phyloP scores from a whole-genome alignment of 2,329 filamentous ascomycete genomes.

The Fusarium metavorans region DNA sequence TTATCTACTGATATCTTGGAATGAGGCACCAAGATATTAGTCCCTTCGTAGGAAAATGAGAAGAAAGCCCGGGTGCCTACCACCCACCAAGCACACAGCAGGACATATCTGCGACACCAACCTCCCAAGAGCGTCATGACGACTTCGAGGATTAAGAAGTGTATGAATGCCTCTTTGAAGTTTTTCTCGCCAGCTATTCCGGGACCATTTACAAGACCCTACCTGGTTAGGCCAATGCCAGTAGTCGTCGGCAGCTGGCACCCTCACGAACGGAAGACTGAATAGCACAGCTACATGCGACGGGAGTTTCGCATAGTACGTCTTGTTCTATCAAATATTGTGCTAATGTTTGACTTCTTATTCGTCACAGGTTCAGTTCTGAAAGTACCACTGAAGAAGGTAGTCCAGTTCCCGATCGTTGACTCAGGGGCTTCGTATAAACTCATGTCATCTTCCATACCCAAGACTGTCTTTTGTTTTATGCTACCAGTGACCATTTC shows the following conservation, averaged over 20 bases:
- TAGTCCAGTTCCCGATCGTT: neutral
- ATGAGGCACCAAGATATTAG: neutral
- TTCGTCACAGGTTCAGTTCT: neutral
- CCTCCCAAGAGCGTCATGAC: neutral
- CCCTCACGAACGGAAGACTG: neutral
- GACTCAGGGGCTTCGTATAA: neutral
- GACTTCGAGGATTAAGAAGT: neutral
- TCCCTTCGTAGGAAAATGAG: neutral
- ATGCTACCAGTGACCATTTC: neutral
- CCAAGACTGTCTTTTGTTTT: neutral
- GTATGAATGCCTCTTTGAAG: rapidly evolving
- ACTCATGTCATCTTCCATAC: neutral
- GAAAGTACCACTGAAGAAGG: neutral
- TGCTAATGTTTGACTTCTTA: neutral
- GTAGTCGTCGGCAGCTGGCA: neutral
- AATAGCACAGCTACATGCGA: neutral
- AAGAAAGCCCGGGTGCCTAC: neutral
- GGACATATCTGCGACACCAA: neutral
- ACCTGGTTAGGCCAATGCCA: neutral
- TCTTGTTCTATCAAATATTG: too few relatives aligned
- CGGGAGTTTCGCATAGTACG: neutral
- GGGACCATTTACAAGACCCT: neutral
- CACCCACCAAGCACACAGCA: neutral
- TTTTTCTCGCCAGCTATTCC: too few relatives aligned
- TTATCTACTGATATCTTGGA: too few relatives aligned